Percentiles rank a stretch among this genome's conserved stretches.
phyloP scores from a whole-genome alignment of 495 filamentous ascomycete genomes.

The Neurospora sublineolata region DNA sequence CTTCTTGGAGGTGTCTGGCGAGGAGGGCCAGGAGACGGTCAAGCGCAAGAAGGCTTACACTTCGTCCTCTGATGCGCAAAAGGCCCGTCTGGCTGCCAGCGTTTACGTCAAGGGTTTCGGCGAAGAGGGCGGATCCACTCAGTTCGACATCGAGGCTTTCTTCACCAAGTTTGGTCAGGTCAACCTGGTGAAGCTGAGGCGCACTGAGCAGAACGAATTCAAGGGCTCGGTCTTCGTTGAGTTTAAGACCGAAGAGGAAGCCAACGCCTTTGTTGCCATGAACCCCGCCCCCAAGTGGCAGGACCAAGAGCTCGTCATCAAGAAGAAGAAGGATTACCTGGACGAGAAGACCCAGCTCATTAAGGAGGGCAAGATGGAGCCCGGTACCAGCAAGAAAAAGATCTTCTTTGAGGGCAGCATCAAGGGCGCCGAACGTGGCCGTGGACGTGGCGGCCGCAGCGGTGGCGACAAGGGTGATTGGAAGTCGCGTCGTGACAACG shows the following conservation, averaged over 20 bases:
- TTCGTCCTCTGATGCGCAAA: constrained; percentile 13
- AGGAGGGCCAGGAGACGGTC: constrained; percentile 51
- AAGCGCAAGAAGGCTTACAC: constrained; percentile 62
- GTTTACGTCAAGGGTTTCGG: constrained; percentile 77
- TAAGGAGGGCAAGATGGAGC: constrained; percentile 55
- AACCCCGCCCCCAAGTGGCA: constrained; percentile 78
- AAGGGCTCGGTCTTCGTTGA: constrained; percentile 95
- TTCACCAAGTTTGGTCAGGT: constrained; percentile 70
- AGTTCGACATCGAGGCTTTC: constrained; percentile 88
- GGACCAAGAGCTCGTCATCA: constrained; percentile 58
- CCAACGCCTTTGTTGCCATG: constrained; percentile 63
- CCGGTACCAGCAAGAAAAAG: constrained; percentile 22
- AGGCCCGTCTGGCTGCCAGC: constrained; percentile 23
- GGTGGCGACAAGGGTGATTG: constrained; percentile 39
- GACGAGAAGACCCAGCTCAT: constrained; percentile 68
- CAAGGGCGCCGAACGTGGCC: constrained; percentile 13
- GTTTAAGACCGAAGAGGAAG: constrained; percentile 62
- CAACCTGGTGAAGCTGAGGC: constrained; percentile 79
- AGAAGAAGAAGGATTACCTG: constrained; percentile 79
- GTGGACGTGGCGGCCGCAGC: constrained; percentile 20
- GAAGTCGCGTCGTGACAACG: constrained; percentile 55
- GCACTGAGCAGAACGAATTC: constrained; percentile 54
- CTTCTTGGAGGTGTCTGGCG: constrained; percentile 48
- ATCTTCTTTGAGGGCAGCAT: constrained; percentile 28
- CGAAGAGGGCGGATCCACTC: constrained; percentile 60